These are phyloP conservation scores for Rhodotorula sp. DNA, from an alignment of 1,284 basidiomycete species.

Conservation along the genomic window DNA sequence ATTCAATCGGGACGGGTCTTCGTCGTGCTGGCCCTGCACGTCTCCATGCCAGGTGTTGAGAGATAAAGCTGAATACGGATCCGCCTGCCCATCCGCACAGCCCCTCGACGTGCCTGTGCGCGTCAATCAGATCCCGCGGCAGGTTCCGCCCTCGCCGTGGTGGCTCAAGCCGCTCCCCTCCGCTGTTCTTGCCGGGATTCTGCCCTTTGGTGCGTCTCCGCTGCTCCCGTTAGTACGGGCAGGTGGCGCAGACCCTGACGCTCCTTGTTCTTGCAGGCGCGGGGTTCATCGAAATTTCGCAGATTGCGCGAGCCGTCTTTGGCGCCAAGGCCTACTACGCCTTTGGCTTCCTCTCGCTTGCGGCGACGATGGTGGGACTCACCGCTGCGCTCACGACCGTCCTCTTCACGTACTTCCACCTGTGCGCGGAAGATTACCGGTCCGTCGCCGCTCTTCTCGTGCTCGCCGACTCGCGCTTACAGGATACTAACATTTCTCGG, in stretches of 20 bases:
- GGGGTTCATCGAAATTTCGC: constrained; percentile 94
- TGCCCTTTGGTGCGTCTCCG: constrained; percentile 73
- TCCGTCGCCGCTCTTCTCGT: background rate
- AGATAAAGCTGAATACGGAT: too few relatives aligned
- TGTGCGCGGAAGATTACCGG: constrained; percentile 95
- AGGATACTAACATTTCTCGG: background rate
- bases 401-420: constrained; percentile 85
- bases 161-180: constrained; percentile 61
- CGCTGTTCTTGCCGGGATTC: constrained; percentile 79
- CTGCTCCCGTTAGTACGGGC: too few relatives aligned
- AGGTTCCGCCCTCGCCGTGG: constrained; percentile 52
- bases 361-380: constrained; percentile 76
- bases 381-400: constrained; percentile 89
- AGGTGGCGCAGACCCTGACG: background rate
- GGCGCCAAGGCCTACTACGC: constrained; percentile 76
- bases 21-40: background rate
- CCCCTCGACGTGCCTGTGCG: constrained; percentile 75
- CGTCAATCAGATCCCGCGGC: constrained; percentile 80
- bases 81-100: constrained; percentile 52
- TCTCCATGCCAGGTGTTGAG: background rate
- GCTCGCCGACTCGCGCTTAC: background rate
- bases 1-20: background rate
- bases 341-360: constrained; percentile 91
- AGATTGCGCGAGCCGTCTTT: constrained; percentile 88
- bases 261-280: constrained; percentile 62